A percentile compares a stretch with the other conserved stretches of the same genome.
These are phyloP conservation scores for Aspergillus sp. DNA, from an alignment of 2,329 filamentous ascomycete genomes.

Conservation along the genomic window DNA sequence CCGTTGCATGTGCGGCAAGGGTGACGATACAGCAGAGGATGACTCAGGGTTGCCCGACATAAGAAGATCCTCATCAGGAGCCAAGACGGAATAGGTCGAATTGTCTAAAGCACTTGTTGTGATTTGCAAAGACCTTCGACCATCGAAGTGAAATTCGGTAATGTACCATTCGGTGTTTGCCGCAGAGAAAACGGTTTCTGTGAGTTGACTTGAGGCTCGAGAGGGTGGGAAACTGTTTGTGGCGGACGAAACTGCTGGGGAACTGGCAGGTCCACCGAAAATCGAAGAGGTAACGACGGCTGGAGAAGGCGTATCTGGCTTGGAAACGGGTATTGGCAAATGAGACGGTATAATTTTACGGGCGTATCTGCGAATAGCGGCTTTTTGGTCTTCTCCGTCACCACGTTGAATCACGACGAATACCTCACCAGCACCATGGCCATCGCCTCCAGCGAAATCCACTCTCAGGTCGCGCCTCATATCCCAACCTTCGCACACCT, in stretches of 20 bases:
- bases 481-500: slow-evolving; percentile 81
- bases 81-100: slow-evolving; percentile 70
- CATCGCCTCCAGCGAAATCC: slow-evolving; percentile 82
- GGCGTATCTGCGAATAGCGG: slow-evolving; percentile 59
- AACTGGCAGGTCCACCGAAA: slow-evolving; percentile 48
- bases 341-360: slow-evolving; percentile 48
- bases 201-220: slow-evolving; percentile 31
- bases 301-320: not conserved
- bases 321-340: slow-evolving; percentile 14
- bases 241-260: slow-evolving; percentile 20
- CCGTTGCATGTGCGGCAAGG: slow-evolving; percentile 50
- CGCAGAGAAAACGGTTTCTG: slow-evolving; percentile 33
- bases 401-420: slow-evolving; percentile 75
- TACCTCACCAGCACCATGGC: slow-evolving; percentile 71
- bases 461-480: slow-evolving; percentile 84
- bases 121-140: slow-evolving; percentile 61
- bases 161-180: slow-evolving; percentile 65
- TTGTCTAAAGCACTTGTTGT: slow-evolving; percentile 70
- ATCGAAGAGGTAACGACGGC: slow-evolving; percentile 42
- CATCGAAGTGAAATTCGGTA: slow-evolving; percentile 62
- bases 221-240: slow-evolving; percentile 29
- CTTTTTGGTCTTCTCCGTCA: slow-evolving; percentile 56
- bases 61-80: slow-evolving; percentile 74
- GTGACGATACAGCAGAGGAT: slow-evolving; percentile 56
- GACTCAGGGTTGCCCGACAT: slow-evolving; percentile 55